Evolutionary conservation across 352 stramenopile species (phyloP).

Genomic region (Phytophthora syringae): DNA sequence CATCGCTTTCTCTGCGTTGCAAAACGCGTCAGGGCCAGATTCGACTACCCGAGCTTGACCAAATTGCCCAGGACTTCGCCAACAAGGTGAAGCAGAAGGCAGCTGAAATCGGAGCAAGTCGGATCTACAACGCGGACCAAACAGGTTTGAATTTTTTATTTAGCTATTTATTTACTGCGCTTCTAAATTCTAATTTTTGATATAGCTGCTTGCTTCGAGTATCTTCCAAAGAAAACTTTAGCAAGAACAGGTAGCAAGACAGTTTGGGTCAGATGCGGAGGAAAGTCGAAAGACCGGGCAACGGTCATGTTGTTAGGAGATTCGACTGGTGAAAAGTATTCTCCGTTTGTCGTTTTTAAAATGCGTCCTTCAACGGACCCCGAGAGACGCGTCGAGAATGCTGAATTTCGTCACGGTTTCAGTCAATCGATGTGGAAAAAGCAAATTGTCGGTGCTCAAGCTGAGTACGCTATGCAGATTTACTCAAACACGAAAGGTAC

Average conservation of each 20-base stretch:
- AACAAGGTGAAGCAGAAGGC: not conserved
- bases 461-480: no score
- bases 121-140: slow-evolving; percentile 11
- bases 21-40: slow-evolving; percentile 5
- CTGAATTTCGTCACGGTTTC: no score
- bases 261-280: slow-evolving; percentile 2
- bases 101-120: not conserved
- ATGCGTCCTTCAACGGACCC: not conserved
- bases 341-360: slow-evolving; percentile 10
- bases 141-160: not conserved
- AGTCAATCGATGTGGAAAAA: no score
- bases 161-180: no score
- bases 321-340: not conserved
- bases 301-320: slow-evolving; percentile 6
- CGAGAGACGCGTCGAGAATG: no score
- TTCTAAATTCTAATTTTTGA: no score
- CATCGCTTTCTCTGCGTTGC: not conserved
- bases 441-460: no score
- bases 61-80: not conserved
- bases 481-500: no score
- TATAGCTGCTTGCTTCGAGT: slow-evolving; percentile 7
- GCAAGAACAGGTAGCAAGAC: slow-evolving; percentile 3
- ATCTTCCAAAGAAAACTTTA: not conserved
- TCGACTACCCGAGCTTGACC: not conserved
- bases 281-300: not conserved